These are phyloP conservation scores for Penicillium sp. DNA, from an alignment of 2,329 filamentous ascomycete species.

Conservation along the genomic window DNA sequence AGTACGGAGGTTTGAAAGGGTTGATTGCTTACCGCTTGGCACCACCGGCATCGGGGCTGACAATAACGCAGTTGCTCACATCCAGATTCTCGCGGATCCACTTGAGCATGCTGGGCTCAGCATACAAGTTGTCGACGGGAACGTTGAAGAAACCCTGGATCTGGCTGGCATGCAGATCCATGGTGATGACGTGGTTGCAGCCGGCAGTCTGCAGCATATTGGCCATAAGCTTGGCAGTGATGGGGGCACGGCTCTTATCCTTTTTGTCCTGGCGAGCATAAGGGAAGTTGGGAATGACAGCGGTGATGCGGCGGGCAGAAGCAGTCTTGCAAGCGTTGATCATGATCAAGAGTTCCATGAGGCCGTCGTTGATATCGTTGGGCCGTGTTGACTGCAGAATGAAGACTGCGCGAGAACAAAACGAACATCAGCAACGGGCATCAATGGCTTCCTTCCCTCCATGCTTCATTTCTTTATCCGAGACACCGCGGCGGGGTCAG, in stretches of 20 bases:
- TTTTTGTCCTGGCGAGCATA: constrained; percentile 98
- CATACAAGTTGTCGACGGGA: constrained; percentile 79
- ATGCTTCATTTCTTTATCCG: constrained; percentile 5
- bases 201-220: constrained; percentile 97
- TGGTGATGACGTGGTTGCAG: constrained; percentile 90
- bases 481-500: constrained; percentile 16
- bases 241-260: constrained; percentile 92
- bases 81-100: constrained; percentile 88
- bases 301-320: constrained; percentile 86
- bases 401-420: constrained; percentile 62
- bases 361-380: constrained; percentile 93
- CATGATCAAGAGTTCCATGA: constrained; percentile 98
- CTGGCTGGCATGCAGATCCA: constrained; percentile 92
- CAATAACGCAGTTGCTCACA: constrained; percentile 83
- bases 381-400: constrained; percentile 93
- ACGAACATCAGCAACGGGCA: constrained; percentile 12
- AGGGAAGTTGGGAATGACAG: constrained; percentile 92
- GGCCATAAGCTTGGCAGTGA: constrained; percentile 91
- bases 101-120: constrained; percentile 84
- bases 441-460: neutral
- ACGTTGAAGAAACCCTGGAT: constrained; percentile 96
- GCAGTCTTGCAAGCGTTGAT: constrained; percentile 91
- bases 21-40: constrained; percentile 69
- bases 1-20: neutral
- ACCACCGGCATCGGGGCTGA: constrained; percentile 90